A percentile compares a stretch with the other conserved stretches of the same genome.
Conservation (phyloP, 305 asterid genomes). For the Petunia hybrid region DNA sequence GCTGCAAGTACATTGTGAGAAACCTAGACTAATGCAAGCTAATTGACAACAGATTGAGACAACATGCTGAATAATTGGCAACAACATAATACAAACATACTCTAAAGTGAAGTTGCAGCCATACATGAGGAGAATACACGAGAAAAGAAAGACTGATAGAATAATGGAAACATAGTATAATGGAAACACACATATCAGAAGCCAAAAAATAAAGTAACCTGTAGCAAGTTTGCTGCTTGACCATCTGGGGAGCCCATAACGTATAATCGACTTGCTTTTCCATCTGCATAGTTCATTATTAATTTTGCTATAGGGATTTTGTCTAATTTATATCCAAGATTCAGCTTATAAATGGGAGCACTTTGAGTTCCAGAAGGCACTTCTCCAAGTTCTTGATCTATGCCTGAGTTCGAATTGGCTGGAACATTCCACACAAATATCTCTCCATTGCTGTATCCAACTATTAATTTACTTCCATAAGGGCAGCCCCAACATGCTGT, state of each 20-base stretch:
- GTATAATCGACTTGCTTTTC: constrained; percentile 83
- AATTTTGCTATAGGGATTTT: constrained; percentile 76
- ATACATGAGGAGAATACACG: not conserved
- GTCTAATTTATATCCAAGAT: constrained; percentile 87
- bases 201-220: constrained; percentile 50
- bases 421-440: constrained; percentile 79
- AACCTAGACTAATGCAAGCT: constrained; percentile 10
- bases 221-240: constrained; percentile 64
- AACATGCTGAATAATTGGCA: not conserved
- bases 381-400: constrained; percentile 46
- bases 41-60: constrained; percentile 4
- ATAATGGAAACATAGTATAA: constrained; percentile 28
- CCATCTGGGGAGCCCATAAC: constrained; percentile 72
- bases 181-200: not conserved
- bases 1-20: not conserved
- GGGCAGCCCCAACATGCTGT: constrained; percentile 94
- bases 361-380: constrained; percentile 52
- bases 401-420: constrained; percentile 47
- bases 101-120: not conserved
- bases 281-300: constrained; percentile 74
- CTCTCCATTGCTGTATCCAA: constrained; percentile 92
- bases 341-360: constrained; percentile 72
- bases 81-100: not conserved
- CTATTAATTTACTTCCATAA: constrained; percentile 77
- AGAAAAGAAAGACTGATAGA: not conserved